A percentile compares a stretch with the other conserved stretches of the same genome.
Evolutionary conservation across 768 basidiomycete genomes (phyloP).

Genomic region (Cystobasidium ongulense): DNA sequence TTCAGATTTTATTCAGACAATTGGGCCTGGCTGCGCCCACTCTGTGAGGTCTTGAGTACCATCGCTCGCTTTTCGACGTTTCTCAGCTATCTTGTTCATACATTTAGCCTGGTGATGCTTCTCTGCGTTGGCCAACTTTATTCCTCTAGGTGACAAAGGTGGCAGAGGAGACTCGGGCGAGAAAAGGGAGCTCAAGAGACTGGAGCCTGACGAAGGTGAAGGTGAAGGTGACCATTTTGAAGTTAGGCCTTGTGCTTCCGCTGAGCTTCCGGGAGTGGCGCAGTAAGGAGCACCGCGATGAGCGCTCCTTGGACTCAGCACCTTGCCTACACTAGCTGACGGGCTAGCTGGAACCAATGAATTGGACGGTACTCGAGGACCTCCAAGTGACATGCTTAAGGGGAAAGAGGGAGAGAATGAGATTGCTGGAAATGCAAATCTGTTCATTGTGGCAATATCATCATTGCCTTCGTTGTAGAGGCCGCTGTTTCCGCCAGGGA

Average conservation of each 20-base stretch:
- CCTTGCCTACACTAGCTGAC: neutral
- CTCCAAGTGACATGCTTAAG: neutral
- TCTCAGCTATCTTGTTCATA: slow-evolving; percentile 2
- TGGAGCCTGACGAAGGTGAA: neutral
- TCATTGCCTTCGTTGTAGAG: slow-evolving; percentile 27
- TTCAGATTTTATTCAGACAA: too few species aligned
- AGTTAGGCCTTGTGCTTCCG: neutral
- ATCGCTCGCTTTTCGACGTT: slow-evolving; percentile 20
- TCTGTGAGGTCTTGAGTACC: slow-evolving; percentile 9
- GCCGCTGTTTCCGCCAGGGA: neutral
- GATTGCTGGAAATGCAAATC: slow-evolving; percentile 20
- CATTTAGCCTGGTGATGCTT: neutral
- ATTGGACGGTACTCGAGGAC: neutral
- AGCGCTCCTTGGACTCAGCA: neutral
- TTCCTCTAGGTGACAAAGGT: slow-evolving; percentile 11
- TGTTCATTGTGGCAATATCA: slow-evolving; percentile 13
- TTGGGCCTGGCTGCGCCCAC: too few species aligned
- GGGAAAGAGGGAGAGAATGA: slow-evolving; percentile 14
- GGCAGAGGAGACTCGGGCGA: slow-evolving; percentile 5
- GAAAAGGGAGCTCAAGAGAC: neutral
- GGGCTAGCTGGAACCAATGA: neutral
- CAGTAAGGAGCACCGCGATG: neutral
- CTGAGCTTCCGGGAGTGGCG: neutral
- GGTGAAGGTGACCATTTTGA: neutral
- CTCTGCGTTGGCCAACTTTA: slow-evolving; percentile 11